Conservation (phyloP, 768 basidiomycete genomes). For the Podaxis mareebaensis region DNA sequence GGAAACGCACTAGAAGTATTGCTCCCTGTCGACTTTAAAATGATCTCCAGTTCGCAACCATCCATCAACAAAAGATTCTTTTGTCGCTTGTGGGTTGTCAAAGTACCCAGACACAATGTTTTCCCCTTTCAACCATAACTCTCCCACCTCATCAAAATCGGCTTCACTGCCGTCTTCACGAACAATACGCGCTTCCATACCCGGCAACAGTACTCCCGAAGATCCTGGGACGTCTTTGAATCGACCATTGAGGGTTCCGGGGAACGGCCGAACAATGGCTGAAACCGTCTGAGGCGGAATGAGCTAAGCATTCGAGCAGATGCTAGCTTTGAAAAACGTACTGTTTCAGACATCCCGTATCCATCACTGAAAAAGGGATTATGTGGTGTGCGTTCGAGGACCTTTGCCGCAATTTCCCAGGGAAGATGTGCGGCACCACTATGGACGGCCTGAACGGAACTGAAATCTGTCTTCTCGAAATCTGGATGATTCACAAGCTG, state of each 20-base stretch:
- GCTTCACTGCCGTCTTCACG: constrained; percentile 59
- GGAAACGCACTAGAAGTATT: constrained; percentile 59
- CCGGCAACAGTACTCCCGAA: constrained; percentile 60
- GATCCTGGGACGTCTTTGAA: constrained; percentile 40
- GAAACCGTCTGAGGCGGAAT: constrained; percentile 51
- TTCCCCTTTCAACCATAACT: constrained; percentile 56
- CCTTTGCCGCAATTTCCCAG: constrained; percentile 46
- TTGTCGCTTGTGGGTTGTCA: constrained; percentile 65
- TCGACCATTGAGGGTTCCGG: constrained; percentile 46
- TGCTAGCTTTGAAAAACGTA: constrained; percentile 31
- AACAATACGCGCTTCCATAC: constrained; percentile 60
- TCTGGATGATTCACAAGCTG: constrained; percentile 61
- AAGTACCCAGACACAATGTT: constrained; percentile 70
- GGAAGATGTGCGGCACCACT: constrained; percentile 74
- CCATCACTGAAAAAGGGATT: constrained; percentile 41
- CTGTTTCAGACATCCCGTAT: constrained; percentile 71
- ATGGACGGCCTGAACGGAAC: constrained; percentile 40
- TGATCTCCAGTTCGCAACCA: constrained; percentile 78
- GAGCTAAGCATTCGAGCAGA: background rate
- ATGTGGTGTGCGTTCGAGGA: constrained; percentile 34
- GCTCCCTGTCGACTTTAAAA: constrained; percentile 57
- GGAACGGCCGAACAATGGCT: constrained; percentile 40
- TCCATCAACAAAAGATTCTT: constrained; percentile 63
- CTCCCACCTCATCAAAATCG: constrained; percentile 58
- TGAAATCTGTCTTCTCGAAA: constrained; percentile 50